phyloP scores from a whole-genome alignment of 495 filamentous ascomycete genomes.

The Penicillium chermesinum region DNA sequence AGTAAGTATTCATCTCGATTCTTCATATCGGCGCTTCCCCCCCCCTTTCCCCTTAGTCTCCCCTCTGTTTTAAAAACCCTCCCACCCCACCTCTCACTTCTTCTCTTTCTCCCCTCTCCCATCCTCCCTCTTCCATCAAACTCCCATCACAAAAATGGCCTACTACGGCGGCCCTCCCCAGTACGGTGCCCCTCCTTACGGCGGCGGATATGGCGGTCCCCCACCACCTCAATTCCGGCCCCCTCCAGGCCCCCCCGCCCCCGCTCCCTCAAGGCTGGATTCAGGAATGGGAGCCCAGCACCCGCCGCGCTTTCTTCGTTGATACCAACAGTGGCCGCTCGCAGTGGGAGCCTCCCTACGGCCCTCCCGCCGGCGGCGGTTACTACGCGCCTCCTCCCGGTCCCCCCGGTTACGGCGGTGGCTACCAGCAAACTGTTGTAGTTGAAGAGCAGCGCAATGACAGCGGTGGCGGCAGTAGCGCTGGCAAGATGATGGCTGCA shows the following conservation, averaged over 20 bases:
- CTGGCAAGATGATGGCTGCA: constrained; percentile 41
- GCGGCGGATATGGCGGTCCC: constrained; percentile 15
- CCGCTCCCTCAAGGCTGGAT: constrained; percentile 56
- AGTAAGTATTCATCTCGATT: neutral
- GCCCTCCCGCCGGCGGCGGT: constrained; percentile 18
- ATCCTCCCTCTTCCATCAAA: constrained; percentile 4
- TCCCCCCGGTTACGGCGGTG: constrained; percentile 4
- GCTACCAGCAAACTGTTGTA: constrained; percentile 22
- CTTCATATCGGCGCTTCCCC: neutral
- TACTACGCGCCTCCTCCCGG: constrained; percentile 22
- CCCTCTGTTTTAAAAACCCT: constrained; percentile 1
- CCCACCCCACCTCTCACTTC: neutral
- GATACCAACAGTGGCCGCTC: constrained; percentile 54
- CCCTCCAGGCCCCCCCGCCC: constrained; percentile 37
- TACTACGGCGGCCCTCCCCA: constrained; percentile 28
- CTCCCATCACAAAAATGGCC: constrained; percentile 17
- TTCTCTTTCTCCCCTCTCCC: constrained; percentile 1
- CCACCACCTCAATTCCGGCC: constrained; percentile 25
- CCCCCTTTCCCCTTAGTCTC: constrained; percentile 1
- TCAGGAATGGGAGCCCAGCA: constrained; percentile 52
- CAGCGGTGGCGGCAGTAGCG: constrained; percentile 19
- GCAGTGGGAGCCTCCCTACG: constrained; percentile 52
- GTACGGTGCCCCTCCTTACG: constrained; percentile 16
- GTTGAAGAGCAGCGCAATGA: constrained; percentile 27
- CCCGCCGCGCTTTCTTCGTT: constrained; percentile 56